A percentile compares a stretch with the other conserved stretches of the same genome.
These are phyloP conservation scores for Aureobasidium sp. DNA, from an alignment of 2,329 filamentous ascomycete species.

Conservation along the genomic window DNA sequence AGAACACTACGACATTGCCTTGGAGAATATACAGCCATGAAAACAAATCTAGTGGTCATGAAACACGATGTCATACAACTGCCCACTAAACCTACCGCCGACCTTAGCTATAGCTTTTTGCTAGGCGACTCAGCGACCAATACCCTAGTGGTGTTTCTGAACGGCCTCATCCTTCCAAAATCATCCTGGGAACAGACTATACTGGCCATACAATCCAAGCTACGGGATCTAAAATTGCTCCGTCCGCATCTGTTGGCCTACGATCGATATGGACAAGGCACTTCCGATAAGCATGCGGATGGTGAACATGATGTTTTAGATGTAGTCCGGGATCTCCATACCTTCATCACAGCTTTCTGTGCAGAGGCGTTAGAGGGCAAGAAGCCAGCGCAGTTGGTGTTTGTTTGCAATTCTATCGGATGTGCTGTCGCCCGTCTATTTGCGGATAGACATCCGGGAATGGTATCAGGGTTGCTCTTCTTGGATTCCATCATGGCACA, in stretches of 20 bases:
- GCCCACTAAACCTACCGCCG: neutral
- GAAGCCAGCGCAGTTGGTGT: conserved; percentile 21
- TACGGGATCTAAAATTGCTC: conserved; percentile 27
- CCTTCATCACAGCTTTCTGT: neutral
- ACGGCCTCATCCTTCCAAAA: conserved; percentile 36
- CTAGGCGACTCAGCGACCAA: conserved; percentile 9
- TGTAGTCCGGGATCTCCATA: neutral
- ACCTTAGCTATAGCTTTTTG: neutral
- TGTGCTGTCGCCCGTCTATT: conserved; percentile 57
- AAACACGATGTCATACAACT: neutral
- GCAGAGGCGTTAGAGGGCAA: conserved; percentile 8
- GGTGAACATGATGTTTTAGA: neutral
- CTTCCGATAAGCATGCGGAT: conserved; percentile 36
- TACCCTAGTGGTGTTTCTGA: conserved; percentile 37
- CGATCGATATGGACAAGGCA: conserved; percentile 52
- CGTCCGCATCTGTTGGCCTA: conserved; percentile 41
- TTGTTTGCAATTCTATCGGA: conserved; percentile 53
- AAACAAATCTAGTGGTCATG: neutral
- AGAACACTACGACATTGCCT: no score
- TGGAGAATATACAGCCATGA: neutral
- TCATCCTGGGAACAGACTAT: conserved; percentile 32
- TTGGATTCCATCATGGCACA: conserved; percentile 53
- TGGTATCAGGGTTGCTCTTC: conserved; percentile 31
- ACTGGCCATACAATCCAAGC: neutral
- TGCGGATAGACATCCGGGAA: neutral